A percentile compares a stretch with the other conserved stretches of the same genome.
Evolutionary conservation across 768 basidiomycete species (phyloP).

Genomic region (Butyriboletus loyo): DNA sequence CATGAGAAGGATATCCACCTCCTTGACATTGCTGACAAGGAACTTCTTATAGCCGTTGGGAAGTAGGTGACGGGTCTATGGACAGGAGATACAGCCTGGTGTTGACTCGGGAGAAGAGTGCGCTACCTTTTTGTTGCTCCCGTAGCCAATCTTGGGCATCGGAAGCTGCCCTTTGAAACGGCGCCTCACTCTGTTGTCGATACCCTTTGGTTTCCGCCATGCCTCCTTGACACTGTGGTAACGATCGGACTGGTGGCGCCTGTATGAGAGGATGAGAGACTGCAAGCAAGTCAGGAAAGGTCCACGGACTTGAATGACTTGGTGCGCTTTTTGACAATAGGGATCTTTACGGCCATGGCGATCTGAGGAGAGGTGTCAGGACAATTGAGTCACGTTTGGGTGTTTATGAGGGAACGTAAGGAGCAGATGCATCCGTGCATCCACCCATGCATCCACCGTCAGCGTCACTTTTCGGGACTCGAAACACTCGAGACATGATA

Average conservation of each 20-base stretch:
- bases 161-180: constrained; percentile 93
- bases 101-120: neutral
- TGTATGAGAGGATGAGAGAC: constrained; percentile 32
- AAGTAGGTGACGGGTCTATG: constrained; percentile 87
- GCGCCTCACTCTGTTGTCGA: constrained; percentile 95
- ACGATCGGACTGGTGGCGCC: constrained; percentile 98
- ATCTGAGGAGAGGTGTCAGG: constrained; percentile 26
- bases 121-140: constrained; percentile 78
- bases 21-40: constrained; percentile 89
- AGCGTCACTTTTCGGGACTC: neutral
- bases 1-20: constrained; percentile 94
- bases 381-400: neutral
- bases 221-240: constrained; percentile 96
- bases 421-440: constrained; percentile 21
- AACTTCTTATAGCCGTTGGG: constrained; percentile 97
- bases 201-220: constrained; percentile 99
- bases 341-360: constrained; percentile 50
- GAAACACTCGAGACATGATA: neutral
- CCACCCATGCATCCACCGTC: constrained; percentile 23
- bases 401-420: neutral
- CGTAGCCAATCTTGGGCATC: constrained; percentile 91
- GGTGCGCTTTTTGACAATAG: constrained; percentile 96
- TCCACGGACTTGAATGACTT: constrained; percentile 87
- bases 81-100: constrained; percentile 2
- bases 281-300: neutral